These are phyloP conservation scores for Macadamia tetraphylla DNA, from an alignment of 164 flowering plant species.

Conservation along the genomic window DNA sequence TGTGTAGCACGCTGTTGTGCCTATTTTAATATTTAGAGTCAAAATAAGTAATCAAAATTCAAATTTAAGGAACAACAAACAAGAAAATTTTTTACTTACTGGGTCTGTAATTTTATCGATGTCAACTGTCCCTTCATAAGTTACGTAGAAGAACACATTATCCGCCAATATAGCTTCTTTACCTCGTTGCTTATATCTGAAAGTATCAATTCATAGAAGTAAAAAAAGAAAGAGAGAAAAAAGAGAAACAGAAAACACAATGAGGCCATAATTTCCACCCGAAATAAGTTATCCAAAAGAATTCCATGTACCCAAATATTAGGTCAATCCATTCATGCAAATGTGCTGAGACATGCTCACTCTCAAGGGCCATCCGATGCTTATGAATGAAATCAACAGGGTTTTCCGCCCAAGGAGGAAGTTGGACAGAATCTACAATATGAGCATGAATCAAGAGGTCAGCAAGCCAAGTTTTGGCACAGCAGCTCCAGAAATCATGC, in stretches of 20 bases:
- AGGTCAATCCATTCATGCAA: slow-evolving; percentile 99
- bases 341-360: slow-evolving; percentile 96
- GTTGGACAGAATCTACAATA: slow-evolving; percentile 66
- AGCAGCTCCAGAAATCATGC: not conserved
- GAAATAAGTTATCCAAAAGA: not conserved
- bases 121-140: slow-evolving; percentile 96
- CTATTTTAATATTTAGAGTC: slow-evolving; percentile 28
- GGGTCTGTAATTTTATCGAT: slow-evolving; percentile 92
- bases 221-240: not conserved
- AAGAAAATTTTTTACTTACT: slow-evolving; percentile 38
- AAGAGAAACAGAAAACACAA: slow-evolving; percentile 3
- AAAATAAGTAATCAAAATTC: slow-evolving; percentile 9
- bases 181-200: slow-evolving; percentile 96
- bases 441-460: slow-evolving; percentile 1
- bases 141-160: slow-evolving; percentile 94
- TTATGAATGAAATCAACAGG: slow-evolving; percentile 88
- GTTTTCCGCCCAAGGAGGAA: slow-evolving; percentile 94
- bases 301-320: slow-evolving; percentile 76
- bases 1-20: slow-evolving; percentile 90
- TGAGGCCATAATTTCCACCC: not conserved
- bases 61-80: slow-evolving; percentile 3
- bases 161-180: slow-evolving; percentile 85
- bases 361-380: slow-evolving; percentile 95
- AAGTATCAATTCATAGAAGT: not conserved
- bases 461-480: not conserved